Evolutionary conservation across 768 basidiomycete genomes (phyloP).

Genomic region (Mycena chlorophos): DNA sequence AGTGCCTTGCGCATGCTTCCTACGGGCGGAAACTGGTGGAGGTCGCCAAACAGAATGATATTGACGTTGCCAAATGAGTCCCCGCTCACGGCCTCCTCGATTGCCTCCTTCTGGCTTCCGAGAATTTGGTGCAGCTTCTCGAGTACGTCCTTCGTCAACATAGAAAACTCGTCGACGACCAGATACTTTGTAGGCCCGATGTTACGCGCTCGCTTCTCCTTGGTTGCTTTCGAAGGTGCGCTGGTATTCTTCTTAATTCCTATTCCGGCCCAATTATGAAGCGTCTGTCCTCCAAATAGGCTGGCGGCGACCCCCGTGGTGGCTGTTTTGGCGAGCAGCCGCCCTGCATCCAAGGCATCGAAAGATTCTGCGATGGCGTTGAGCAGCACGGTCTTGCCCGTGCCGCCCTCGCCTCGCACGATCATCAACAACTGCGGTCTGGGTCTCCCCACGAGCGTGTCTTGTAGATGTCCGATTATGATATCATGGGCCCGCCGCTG

Average conservation of each 20-base stretch:
- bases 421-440: slow-evolving; percentile 36
- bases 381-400: slow-evolving; percentile 45
- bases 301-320: slow-evolving; percentile 43
- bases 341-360: neutral
- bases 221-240: neutral
- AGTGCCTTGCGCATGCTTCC: neutral
- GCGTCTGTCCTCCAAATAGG: slow-evolving; percentile 38
- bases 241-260: slow-evolving; percentile 6
- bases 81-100: neutral
- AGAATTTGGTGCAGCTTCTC: slow-evolving; percentile 23
- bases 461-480: slow-evolving; percentile 29
- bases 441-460: slow-evolving; percentile 19
- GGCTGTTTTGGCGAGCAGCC: slow-evolving; percentile 35
- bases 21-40: neutral
- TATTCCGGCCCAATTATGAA: slow-evolving; percentile 34
- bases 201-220: slow-evolving; percentile 15
- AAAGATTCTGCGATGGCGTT: slow-evolving; percentile 40
- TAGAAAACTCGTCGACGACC: slow-evolving; percentile 43
- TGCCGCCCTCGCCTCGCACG: slow-evolving; percentile 41
- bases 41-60: neutral
- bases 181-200: slow-evolving; percentile 27
- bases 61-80: neutral
- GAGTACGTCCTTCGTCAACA: slow-evolving; percentile 33
- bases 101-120: neutral
- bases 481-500: slow-evolving; percentile 36